Evolutionary conservation across 805 yeast species (phyloP), one percentile per base, ranked within the genome.

Genomic region (Huiozyma sinensis): DNA sequence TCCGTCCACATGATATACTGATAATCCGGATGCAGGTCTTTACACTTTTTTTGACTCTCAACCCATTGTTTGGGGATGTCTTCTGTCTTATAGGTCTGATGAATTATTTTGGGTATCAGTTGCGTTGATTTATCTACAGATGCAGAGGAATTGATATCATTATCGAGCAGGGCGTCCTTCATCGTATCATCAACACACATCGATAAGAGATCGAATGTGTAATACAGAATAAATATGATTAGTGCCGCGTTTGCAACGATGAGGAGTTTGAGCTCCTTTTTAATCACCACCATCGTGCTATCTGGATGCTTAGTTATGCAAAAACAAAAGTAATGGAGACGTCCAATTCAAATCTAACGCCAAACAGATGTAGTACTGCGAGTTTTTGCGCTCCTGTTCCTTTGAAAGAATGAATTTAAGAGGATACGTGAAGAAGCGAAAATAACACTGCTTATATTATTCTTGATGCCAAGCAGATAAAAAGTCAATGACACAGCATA

Each of bases 1-100:
- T 88, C 96, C 5, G 96, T 89, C 97, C 97, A 88, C 33, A 88
- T 63, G 38, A 81, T 80, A 64, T 88, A 88, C 61, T 85, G 79
- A 58, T 84, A 89, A 63, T 87, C 96, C 1, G 92, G 90, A 59
- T 89, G 94, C 44, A 81, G 65, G 48, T 83, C 83, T 36, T 77
- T 71, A 58, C 95, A 86, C 28, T 76, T 75, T 58, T 79, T 73
- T 56, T 85, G 95, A 29, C 94, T 87, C 6, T 72, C 74, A 47
- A 67, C 69, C 97, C 97, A 89, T 40, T 73, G 69, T 41, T 79
- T 88, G 3, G 97, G 97, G 11, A 88, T 76, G 17, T 79, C 73
- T 10, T 68, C 72, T 17, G 85, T 83, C 60, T 84, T 88, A 64
- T 89, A 89, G 10, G 96, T 89, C 63, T 89, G 97, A 60, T 89